Evolutionary conservation across 768 basidiomycete species (phyloP), one percentile per base, ranked within the genome.

Genomic region (Panaeolus papilionaceus): DNA sequence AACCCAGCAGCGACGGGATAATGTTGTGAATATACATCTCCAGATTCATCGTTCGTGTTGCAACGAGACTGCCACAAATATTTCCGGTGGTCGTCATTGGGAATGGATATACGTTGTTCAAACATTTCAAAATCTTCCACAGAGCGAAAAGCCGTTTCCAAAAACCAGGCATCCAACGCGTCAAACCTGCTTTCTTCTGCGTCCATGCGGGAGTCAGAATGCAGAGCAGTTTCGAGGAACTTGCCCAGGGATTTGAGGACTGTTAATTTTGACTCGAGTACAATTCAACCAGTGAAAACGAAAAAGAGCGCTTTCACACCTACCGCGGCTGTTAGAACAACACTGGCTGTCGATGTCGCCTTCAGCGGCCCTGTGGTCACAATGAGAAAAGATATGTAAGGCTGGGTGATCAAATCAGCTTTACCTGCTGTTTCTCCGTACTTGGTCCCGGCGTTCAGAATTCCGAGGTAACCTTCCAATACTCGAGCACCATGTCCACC

Each of bases 381-480:
- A 58, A 63, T 45, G 66, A 65, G 5, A 16, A 64, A 45, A 37
- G 51, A 40, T 11, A 65, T 37, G 42, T 61, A 26, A 10, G 63
- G 42, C 39, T 67, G 54, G 23, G 20, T 3, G 37, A 23, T 16
- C 11, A 45, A 54, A 62, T 3, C 14, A 20, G 3, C 12, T 77
- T 28, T 68, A 87, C 90, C 89, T 66, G 87, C 85, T 11, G 76
- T 79, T 64, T 86, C 86, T 40, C 86, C 86, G 69, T 86, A 89
- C 69, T 82, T 86, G 2, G 88, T 88, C 18, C 91, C 89, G 4
- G 87, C 89, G 69, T 84, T 91, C 66, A 96, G 78, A 68, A 94
- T 84, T n/a, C 91, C 88, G 12, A 95, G 84, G 75, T 94, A 94
- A 2, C 93, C 93, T 72, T 92, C 89, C 26, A 96, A 74, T 12